Evolutionary conservation across 2,329 filamentous ascomycete species (phyloP).

Genomic region (Knufia petricola): DNA sequence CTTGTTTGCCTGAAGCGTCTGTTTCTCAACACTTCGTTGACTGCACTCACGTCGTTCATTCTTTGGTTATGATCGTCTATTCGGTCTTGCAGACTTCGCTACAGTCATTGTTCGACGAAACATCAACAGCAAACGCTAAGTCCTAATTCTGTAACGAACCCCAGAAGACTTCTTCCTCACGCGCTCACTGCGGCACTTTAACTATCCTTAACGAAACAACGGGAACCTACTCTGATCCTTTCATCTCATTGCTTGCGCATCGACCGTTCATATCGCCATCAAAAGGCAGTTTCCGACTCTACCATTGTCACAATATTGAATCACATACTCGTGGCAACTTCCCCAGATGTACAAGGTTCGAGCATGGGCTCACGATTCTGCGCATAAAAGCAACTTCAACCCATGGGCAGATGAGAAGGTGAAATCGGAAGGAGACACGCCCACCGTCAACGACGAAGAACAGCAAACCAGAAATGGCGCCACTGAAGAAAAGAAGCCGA

Average conservation of each 20-base stretch:
- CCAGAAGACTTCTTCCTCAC: neutral
- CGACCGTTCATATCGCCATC: too few relatives aligned
- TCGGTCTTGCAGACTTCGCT: too few relatives aligned
- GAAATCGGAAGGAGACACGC: neutral
- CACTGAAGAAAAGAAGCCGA: constrained; percentile 11
- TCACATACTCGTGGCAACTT: neutral
- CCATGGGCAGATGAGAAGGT: constrained; percentile 14
- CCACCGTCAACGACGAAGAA: neutral
- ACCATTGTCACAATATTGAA: neutral
- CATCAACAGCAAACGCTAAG: neutral
- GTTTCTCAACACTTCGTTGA: neutral
- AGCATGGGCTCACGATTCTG: constrained; percentile 20
- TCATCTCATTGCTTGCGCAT: too few relatives aligned
- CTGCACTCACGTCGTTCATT: neutral
- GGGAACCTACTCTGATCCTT: too few relatives aligned
- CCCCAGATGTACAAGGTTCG: constrained; percentile 10
- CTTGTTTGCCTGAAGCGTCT: neutral
- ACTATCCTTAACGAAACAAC: too few relatives aligned
- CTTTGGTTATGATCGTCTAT: too few relatives aligned
- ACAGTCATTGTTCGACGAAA: neutral
- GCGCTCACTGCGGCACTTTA: too few relatives aligned
- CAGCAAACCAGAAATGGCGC: constrained; percentile 9
- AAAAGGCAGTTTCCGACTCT: too few relatives aligned
- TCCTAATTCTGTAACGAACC: neutral
- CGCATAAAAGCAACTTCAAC: constrained; percentile 20